Evolutionary conservation across 73 alveolate species (phyloP), one percentile per base, ranked within the genome.

Genomic region (Breviolum minutum): DNA sequence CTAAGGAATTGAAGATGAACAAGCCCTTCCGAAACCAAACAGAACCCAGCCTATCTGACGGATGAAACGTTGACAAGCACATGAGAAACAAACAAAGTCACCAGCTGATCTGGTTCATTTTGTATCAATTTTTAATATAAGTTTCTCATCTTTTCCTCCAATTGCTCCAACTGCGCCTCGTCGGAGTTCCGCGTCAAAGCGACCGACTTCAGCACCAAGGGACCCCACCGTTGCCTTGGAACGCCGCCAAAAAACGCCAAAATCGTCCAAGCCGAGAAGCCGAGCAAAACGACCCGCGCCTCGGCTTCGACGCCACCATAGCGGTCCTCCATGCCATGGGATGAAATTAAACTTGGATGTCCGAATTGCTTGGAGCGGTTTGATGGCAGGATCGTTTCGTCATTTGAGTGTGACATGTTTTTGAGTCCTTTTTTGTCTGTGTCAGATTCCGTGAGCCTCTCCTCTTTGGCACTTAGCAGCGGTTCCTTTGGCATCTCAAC

Each of bases 181-280:
- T 30, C 81, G 81, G 32, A 71, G 81, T 71, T 71, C 81, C 81
- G 81, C 81, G 26, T 71, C 81, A 71, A 71, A 71, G 40, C 12
- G 12, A 12, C 81, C 81, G 40, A 71, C 81, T n/a, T n/a, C n/a
- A 20, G 81, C 40, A 20, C 81, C 81, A 71, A 40, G 54, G 54
- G 3, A 40, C 54, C 54, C 54, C 54, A 40, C 54, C 54, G 54
- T 40, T 3, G 29, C 81, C 26, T 71, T 30, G 26, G 81, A 26
- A 26, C 81, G 26, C 81, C 29, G 80, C 81, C 16, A 20, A 30
- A 20, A 66, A 13, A 16, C 74, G 6, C 22, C 2, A 16, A n/a
- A n/a, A n/a, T n/a, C 74, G 6, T 66, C 22, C 74, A 13, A 66
- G 22, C 9, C 22, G 26, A 66, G 16, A 66, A 8, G 40, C 0